phyloP scores from a whole-genome alignment of 2,329 filamentous ascomycete species.

The Zasmidium angulare region DNA sequence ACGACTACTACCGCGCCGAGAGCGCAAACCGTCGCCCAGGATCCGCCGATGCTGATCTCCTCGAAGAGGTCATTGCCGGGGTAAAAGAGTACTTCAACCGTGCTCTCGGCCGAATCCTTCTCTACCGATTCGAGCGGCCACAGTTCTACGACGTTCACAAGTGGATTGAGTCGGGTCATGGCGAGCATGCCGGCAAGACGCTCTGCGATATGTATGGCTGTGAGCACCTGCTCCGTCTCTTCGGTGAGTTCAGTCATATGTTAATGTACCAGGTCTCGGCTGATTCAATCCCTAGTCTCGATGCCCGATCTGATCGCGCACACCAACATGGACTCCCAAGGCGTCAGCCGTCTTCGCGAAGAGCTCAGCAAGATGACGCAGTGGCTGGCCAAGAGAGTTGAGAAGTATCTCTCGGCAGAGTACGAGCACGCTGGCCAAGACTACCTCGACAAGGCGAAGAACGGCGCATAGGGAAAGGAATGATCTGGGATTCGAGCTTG shows the following conservation, averaged over 20 bases:
- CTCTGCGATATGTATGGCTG: slow-evolving; percentile 85
- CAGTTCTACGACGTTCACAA: slow-evolving; percentile 80
- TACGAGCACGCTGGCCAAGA: slow-evolving; percentile 73
- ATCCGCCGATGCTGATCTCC: slow-evolving; percentile 74
- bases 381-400: slow-evolving; percentile 78
- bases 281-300: slow-evolving; percentile 58
- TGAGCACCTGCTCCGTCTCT: slow-evolving; percentile 84
- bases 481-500: not conserved
- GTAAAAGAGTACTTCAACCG: slow-evolving; percentile 94
- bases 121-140: slow-evolving; percentile 90
- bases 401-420: slow-evolving; percentile 72
- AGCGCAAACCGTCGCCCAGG: slow-evolving; percentile 66
- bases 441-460: slow-evolving; percentile 58
- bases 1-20: slow-evolving; percentile 78
- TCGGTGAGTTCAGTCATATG: slow-evolving; percentile 63
- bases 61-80: slow-evolving; percentile 85
- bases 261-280: not conserved
- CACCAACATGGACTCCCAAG: slow-evolving; percentile 96
- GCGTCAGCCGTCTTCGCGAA: slow-evolving; percentile 81
- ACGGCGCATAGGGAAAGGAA: slow-evolving; percentile 2
- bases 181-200: slow-evolving; percentile 67
- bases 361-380: slow-evolving; percentile 82
- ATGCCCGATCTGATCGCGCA: slow-evolving; percentile 93
- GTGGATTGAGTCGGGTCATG: slow-evolving; percentile 60
- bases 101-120: slow-evolving; percentile 78